phyloP scores from a whole-genome alignment of 805 yeast genomes.

The Myxozyma mucilagina region DNA sequence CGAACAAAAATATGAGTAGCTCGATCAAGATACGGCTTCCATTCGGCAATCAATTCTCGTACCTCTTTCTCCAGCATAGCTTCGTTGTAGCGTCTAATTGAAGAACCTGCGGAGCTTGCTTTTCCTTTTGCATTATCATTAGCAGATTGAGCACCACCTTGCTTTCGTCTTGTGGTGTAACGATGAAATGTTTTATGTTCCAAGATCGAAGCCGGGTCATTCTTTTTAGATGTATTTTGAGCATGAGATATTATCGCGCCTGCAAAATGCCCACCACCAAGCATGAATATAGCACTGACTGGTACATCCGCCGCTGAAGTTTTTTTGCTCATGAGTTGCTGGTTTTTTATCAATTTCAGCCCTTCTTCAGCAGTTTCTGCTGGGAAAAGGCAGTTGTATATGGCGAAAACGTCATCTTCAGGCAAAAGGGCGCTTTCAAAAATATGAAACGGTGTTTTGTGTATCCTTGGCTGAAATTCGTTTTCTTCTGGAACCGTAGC shows the following conservation, averaged over 20 bases:
- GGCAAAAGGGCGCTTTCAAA: conserved; percentile 21
- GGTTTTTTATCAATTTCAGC: background rate
- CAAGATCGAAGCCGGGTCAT: conserved; percentile 65
- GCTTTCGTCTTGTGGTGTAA: conserved; percentile 93
- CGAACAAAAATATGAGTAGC: conserved; percentile 75
- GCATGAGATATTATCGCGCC: conserved; percentile 86
- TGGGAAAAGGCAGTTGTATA: conserved; percentile 25
- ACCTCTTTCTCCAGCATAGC: conserved; percentile 77
- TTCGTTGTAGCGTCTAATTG: conserved; percentile 85
- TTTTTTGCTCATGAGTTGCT: background rate
- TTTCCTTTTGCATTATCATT: conserved; percentile 90
- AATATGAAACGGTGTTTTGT: conserved; percentile 18
- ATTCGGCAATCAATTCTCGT: conserved; percentile 60
- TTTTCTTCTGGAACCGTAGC: conserved; percentile 32
- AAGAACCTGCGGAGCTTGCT: conserved; percentile 94
- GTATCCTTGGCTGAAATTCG: conserved; percentile 32
- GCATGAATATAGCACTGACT: conserved; percentile 69
- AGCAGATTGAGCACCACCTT: conserved; percentile 95
- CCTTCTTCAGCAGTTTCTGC: conserved; percentile 32
- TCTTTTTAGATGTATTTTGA: conserved; percentile 50
- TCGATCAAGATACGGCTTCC: conserved; percentile 60
- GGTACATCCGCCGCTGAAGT: background rate
- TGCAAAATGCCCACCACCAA: conserved; percentile 98
- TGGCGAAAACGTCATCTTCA: conserved; percentile 21
- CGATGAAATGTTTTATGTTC: conserved; percentile 87